Evolutionary conservation across 179 eudicot species (phyloP).

Genomic region (Carnegiea gigantea): DNA sequence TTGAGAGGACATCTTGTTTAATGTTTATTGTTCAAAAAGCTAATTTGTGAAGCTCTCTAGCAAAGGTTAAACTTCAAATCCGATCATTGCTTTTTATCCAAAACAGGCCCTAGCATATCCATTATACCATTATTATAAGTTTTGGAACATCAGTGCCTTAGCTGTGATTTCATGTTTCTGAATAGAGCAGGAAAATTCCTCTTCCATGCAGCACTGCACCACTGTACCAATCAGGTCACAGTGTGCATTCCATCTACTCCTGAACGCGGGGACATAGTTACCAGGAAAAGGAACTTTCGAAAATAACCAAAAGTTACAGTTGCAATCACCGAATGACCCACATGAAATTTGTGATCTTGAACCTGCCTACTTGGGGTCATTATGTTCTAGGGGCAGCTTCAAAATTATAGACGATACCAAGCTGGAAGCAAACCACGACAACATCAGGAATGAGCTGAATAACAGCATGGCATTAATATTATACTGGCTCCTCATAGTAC

Average conservation of each 20-base stretch:
- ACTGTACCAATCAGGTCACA: not conserved
- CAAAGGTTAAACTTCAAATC: not conserved
- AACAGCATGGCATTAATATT: not conserved
- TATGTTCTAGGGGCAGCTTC: not conserved
- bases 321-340: not conserved
- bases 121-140: too few relatives aligned
- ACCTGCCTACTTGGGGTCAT: not conserved
- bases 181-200: too few relatives aligned
- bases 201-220: too few relatives aligned
- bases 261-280: not conserved
- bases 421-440: not conserved
- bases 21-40: not conserved
- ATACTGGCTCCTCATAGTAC: not conserved
- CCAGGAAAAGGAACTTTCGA: too few relatives aligned
- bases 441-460: conserved; percentile 7
- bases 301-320: too few relatives aligned
- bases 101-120: not conserved
- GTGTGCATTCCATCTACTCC: not conserved
- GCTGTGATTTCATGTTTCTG: too few relatives aligned
- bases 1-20: not conserved
- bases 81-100: not conserved
- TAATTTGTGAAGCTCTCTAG: not conserved
- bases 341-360: not conserved
- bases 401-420: not conserved
- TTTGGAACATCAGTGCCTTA: too few relatives aligned